These are phyloP conservation scores for Kalmanozyma brasiliensis DNA, from an alignment of 1,284 basidiomycete genomes.

Conservation along the genomic window DNA sequence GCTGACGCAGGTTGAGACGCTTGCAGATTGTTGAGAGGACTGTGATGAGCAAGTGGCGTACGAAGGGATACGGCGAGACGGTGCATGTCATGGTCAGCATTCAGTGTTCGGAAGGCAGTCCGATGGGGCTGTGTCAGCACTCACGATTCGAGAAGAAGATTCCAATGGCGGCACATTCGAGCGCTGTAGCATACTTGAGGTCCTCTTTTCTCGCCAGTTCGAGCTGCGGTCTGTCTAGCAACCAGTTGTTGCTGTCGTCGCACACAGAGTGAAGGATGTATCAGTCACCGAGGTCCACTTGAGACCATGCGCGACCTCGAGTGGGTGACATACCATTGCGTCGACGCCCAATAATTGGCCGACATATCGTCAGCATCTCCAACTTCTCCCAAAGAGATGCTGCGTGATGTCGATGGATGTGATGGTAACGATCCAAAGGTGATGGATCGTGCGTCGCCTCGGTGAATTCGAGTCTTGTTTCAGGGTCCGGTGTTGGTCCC, in stretches of 20 bases:
- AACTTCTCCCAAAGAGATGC: background rate
- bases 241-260: conserved; percentile 61
- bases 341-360: conserved; percentile 63
- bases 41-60: conserved; percentile 6
- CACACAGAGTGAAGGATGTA: background rate
- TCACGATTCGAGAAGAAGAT: conserved; percentile 63
- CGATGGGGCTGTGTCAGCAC: conserved; percentile 1
- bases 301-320: too few relatives aligned
- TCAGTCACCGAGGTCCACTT: background rate
- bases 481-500: conserved; percentile 11
- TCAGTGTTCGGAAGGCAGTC: too few relatives aligned
- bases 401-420: background rate
- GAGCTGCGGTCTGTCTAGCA: conserved; percentile 57
- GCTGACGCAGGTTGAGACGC: conserved; percentile 82
- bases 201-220: conserved; percentile 59
- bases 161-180: conserved; percentile 56
- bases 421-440: conserved; percentile 1
- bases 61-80: background rate
- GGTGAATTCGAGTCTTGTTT: conserved; percentile 7
- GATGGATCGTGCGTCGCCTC: conserved; percentile 4
- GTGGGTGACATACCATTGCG: conserved; percentile 55
- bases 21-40: conserved; percentile 86
- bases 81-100: background rate
- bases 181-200: conserved; percentile 45
- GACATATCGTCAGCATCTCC: conserved; percentile 33